Evolutionary conservation across 2,329 filamentous ascomycete genomes (phyloP).

Genomic region (Botrytis porri): DNA sequence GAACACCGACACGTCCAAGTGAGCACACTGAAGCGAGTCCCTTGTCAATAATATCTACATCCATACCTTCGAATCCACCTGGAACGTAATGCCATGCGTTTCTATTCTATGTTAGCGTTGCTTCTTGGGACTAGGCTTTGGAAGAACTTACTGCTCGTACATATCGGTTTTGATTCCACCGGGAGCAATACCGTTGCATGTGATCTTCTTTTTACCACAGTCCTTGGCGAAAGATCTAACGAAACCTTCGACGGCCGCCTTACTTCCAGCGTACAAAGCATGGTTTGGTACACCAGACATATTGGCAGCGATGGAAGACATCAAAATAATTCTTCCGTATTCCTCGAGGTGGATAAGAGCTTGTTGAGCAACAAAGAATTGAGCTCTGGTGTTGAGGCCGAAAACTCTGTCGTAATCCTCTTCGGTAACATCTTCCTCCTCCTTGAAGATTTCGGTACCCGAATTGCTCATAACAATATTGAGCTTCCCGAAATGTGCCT

Average conservation of each 20-base stretch:
- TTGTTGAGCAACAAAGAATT: slow-evolving; percentile 77
- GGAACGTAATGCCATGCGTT: slow-evolving; percentile 63
- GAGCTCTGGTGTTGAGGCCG: slow-evolving; percentile 61
- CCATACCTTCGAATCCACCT: slow-evolving; percentile 48
- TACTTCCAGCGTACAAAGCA: slow-evolving; percentile 71
- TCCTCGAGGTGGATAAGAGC: slow-evolving; percentile 68
- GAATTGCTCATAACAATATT: slow-evolving; percentile 36
- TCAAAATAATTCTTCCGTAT: slow-evolving; percentile 68
- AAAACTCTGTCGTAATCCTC: slow-evolving; percentile 48
- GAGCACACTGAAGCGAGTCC: slow-evolving; percentile 58
- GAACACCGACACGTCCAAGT: slow-evolving; percentile 61
- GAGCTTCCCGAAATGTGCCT: slow-evolving; percentile 32
- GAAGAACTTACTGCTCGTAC: slow-evolving; percentile 52
- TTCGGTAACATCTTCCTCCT: slow-evolving; percentile 33
- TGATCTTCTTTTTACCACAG: slow-evolving; percentile 60
- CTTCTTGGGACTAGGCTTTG: neutral
- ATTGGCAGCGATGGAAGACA: slow-evolving; percentile 56
- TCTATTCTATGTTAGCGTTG: slow-evolving; percentile 4
- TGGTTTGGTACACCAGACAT: slow-evolving; percentile 62
- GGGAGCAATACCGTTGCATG: slow-evolving; percentile 64
- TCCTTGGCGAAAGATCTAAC: slow-evolving; percentile 65
- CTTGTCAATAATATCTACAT: slow-evolving; percentile 54
- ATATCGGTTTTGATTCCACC: slow-evolving; percentile 65
- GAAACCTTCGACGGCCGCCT: slow-evolving; percentile 73
- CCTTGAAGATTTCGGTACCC: slow-evolving; percentile 34